A percentile compares a stretch with the other conserved stretches of the same genome.
Conservation (phyloP, 768 basidiomycete species). For the Tulasnella sp. region DNA sequence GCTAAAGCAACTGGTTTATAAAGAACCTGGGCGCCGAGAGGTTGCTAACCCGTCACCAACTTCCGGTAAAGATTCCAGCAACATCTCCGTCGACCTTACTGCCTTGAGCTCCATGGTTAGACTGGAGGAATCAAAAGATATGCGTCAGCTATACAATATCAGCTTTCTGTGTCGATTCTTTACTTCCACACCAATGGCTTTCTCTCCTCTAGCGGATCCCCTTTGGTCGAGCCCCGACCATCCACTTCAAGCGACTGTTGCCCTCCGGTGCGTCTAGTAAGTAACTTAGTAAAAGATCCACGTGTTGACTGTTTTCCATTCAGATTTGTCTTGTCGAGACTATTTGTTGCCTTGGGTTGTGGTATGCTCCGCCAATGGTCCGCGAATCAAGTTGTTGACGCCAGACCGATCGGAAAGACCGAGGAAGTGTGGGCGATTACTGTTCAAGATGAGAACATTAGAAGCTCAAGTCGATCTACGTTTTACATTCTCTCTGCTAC, state of each 20-base stretch:
- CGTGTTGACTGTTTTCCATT: not conserved
- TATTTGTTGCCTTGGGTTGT: not conserved
- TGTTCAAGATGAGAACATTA: slow-evolving; percentile 15
- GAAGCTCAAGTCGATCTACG: not conserved
- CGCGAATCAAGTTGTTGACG: slow-evolving; percentile 33
- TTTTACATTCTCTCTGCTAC: slow-evolving; percentile 58
- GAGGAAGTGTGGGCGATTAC: slow-evolving; percentile 50
- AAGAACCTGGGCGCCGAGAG: not conserved
- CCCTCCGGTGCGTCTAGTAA: slow-evolving; percentile 38
- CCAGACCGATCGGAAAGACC: slow-evolving; percentile 29
- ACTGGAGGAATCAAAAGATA: not conserved
- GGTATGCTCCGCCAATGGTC: slow-evolving; percentile 23
- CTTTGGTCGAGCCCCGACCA: slow-evolving; percentile 55
- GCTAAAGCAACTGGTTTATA: not conserved
- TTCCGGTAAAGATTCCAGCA: too few species aligned
- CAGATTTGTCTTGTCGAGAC: not conserved
- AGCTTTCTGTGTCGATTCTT: not conserved
- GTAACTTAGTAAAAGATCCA: not conserved
- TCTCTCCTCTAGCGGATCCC: slow-evolving; percentile 36
- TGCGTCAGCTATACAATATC: not conserved
- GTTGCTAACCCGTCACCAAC: not conserved
- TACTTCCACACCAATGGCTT: slow-evolving; percentile 21
- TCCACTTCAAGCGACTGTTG: slow-evolving; percentile 43
- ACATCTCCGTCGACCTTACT: not conserved
- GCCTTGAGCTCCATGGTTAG: not conserved